Evolutionary conservation across 2,329 filamentous ascomycete species (phyloP).

Genomic region (Alternaria arborescens): DNA sequence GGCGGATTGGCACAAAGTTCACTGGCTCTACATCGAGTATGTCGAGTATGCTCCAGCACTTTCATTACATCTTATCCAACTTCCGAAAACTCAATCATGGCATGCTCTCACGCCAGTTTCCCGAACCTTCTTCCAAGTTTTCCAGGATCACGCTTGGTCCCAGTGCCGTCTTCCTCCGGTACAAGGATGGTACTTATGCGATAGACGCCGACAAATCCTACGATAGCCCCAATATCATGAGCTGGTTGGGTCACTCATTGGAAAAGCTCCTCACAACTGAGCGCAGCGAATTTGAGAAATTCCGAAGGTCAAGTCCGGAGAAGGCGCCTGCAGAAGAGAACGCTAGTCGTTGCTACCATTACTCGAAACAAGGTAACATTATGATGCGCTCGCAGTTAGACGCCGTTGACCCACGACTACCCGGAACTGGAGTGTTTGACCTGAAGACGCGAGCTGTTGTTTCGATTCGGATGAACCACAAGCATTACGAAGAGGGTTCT

Average conservation of each 20-base stretch:
- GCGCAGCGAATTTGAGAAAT: constrained; percentile 85
- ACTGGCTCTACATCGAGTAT: constrained; percentile 97
- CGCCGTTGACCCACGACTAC: constrained; percentile 83
- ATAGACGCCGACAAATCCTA: constrained; percentile 96
- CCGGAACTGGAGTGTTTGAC: constrained; percentile 93
- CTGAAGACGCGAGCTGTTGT: constrained; percentile 94
- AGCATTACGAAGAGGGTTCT: constrained; percentile 74
- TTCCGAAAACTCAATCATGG: constrained; percentile 77
- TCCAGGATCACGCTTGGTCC: constrained; percentile 77
- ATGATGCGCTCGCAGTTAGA: constrained; percentile 96
- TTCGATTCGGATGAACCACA: constrained; percentile 86
- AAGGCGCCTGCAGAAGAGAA: constrained; percentile 76
- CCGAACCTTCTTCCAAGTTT: constrained; percentile 68
- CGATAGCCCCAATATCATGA: constrained; percentile 84
- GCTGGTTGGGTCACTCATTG: constrained; percentile 93
- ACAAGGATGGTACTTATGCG: constrained; percentile 85
- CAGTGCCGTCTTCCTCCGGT: constrained; percentile 78
- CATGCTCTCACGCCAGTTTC: constrained; percentile 73
- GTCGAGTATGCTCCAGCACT: constrained; percentile 86
- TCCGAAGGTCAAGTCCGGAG: constrained; percentile 65
- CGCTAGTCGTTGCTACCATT: constrained; percentile 72
- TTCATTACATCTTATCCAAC: constrained; percentile 87
- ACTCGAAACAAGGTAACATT: constrained; percentile 84
- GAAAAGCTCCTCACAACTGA: constrained; percentile 91
- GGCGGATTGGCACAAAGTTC: constrained; percentile 76